Evolutionary conservation across 2,329 filamentous ascomycete species (phyloP), one percentile per base, ranked within the genome.

Genomic region (Madurella mycetomatis): DNA sequence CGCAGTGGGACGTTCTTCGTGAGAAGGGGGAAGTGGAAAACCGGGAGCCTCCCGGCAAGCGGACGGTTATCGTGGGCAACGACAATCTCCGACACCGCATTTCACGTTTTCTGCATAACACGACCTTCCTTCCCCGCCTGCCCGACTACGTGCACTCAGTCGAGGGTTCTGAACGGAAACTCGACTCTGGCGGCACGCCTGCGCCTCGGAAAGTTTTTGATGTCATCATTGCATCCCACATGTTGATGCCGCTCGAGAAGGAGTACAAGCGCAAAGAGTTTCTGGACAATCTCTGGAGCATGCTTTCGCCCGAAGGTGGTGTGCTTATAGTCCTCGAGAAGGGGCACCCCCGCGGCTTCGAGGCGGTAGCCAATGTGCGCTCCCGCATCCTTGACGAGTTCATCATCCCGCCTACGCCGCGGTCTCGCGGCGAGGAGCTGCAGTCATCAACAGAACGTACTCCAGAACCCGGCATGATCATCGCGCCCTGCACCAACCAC

Each of bases 311-410:
- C 1, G 80, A 92, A 16, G 92, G 92, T 1, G 94, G 94, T 37
- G 81, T 99, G 13, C 77, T 99, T 4, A 82, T 97, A 47, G 72
- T 97, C 2, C 74, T 96, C 18, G 94, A 99, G 69, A 97, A 96
- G 69, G 94, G 91, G 0, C 83, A 95, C 12, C 89, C 91, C 12
- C 84, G 90, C 42, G 94, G 94, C 0, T 99, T 99, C 62, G 94
- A 97, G 69, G 88, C 90, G 13, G 83, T 99, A 41, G 92, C 90
- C 11, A 88, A 87, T 46, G 91, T 92, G 5, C 85, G 94, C 47
- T 81, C 91, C 41, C 83, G 88, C 56, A 75, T 99, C 0, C 76
- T 97, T 0, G 82, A 88, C 57, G 83, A 87, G 43, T 85, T 89
- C 67, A 87, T 96, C 53, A 73, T 84, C 12, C 83, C 83, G 13